Evolutionary conservation across 2,329 filamentous ascomycete genomes (phyloP).

Genomic region (Aspergillus neotritici): DNA sequence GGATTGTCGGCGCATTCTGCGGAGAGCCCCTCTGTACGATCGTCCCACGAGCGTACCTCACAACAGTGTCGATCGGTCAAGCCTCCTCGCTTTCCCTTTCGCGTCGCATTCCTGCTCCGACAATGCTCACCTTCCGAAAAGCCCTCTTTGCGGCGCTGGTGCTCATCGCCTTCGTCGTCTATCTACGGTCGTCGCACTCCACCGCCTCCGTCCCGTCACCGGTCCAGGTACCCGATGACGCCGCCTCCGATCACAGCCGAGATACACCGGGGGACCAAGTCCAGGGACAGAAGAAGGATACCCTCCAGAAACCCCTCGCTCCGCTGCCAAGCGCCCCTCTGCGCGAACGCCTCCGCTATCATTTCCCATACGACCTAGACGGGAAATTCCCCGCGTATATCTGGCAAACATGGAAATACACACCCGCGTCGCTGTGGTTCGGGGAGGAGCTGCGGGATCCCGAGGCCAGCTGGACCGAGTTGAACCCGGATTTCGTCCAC

Average conservation of each 20-base stretch:
- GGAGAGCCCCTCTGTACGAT: conserved; percentile 4
- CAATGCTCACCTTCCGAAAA: conserved; percentile 74
- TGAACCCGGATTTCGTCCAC: conserved; percentile 88
- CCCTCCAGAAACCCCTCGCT: conserved; percentile 53
- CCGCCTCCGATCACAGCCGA: conserved; percentile 17
- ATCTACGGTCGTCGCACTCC: conserved; percentile 59
- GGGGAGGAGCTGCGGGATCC: conserved; percentile 66
- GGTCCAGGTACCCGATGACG: conserved; percentile 22
- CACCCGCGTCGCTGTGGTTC: conserved; percentile 71
- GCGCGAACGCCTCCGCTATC: conserved; percentile 77
- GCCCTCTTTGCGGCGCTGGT: conserved; percentile 66
- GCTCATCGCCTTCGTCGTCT: conserved; percentile 63
- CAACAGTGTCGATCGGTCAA: conserved; percentile 9
- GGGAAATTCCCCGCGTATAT: conserved; percentile 93
- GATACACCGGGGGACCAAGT: conserved; percentile 8
- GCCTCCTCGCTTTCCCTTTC: conserved; percentile 5
- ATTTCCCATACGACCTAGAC: conserved; percentile 87
- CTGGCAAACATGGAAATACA: conserved; percentile 98
- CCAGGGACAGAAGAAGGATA: conserved; percentile 11
- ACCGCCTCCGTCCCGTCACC: conserved; percentile 43
- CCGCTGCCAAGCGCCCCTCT: conserved; percentile 69
- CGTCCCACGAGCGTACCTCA: not conserved
- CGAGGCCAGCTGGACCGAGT: conserved; percentile 82
- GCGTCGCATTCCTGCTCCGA: conserved; percentile 9
- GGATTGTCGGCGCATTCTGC: conserved; percentile 12